These are phyloP conservation scores for Podila verticillata DNA, from an alignment of 192 early-diverging fungal genomes.

Conservation along the genomic window DNA sequence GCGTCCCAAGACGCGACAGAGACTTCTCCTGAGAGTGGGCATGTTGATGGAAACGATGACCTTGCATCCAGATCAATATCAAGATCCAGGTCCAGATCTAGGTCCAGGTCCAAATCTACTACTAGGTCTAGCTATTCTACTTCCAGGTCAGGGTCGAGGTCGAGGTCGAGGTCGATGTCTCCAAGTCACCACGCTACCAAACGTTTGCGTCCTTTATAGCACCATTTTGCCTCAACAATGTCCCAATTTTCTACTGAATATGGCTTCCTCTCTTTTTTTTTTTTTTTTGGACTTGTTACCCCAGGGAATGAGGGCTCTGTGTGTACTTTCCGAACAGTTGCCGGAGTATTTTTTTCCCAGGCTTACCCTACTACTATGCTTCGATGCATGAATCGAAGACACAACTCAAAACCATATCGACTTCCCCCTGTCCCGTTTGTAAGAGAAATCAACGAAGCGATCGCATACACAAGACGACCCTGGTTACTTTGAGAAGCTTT, in stretches of 20 bases:
- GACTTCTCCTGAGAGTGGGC: not conserved
- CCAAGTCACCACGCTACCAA: too few relatives aligned
- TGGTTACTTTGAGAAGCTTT: too few relatives aligned
- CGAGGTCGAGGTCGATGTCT: constrained; percentile 2
- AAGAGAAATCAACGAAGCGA: too few relatives aligned
- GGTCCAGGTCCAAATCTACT: not conserved
- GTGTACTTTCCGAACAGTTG: not conserved
- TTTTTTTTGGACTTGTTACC: not conserved
- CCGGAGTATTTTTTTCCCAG: not conserved
- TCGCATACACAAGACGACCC: too few relatives aligned
- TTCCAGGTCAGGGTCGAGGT: constrained; percentile 16
- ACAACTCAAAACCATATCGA: too few relatives aligned
- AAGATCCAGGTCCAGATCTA: constrained; percentile 1
- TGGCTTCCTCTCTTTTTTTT: too few relatives aligned
- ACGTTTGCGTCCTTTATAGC: too few relatives aligned
- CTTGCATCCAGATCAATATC: constrained; percentile 1
- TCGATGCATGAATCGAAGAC: too few relatives aligned
- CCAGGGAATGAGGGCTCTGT: not conserved
- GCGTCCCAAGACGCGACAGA: not conserved
- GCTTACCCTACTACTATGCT: too few relatives aligned
- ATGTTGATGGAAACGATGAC: not conserved
- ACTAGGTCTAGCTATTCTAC: constrained; percentile 10
- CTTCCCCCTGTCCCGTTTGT: too few relatives aligned
- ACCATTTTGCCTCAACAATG: not conserved
- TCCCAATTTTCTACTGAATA: too few relatives aligned